phyloP scores from a whole-genome alignment of 805 yeast species.

The Wickerhamiella shivajii region DNA sequence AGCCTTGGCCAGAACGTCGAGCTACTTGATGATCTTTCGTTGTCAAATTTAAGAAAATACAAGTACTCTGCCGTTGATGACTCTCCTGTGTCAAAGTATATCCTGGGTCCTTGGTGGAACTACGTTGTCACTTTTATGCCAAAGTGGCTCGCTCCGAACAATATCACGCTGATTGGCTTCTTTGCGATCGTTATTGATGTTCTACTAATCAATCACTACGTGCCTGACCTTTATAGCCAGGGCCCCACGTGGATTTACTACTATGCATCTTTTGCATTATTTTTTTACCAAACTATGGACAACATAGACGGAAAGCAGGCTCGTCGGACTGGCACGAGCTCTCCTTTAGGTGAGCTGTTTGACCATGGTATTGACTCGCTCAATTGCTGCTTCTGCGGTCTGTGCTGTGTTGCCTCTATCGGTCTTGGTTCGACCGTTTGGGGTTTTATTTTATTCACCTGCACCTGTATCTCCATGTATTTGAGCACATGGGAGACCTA shows the following conservation, averaged over 20 bases:
- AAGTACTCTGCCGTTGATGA: constrained; percentile 46
- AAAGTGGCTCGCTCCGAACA: constrained; percentile 83
- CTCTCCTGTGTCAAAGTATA: constrained; percentile 58
- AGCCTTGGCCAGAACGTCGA: constrained; percentile 15
- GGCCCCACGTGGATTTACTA: constrained; percentile 69
- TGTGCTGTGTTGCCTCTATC: constrained; percentile 60
- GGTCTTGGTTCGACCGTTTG: constrained; percentile 61
- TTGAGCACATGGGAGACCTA: constrained; percentile 91
- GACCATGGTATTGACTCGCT: constrained; percentile 74
- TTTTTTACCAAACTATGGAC: constrained; percentile 91
- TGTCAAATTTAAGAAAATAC: constrained; percentile 17
- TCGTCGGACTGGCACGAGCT: constrained; percentile 80
- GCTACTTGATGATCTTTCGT: constrained; percentile 16
- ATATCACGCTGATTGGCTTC: constrained; percentile 73
- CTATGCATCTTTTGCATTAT: constrained; percentile 65
- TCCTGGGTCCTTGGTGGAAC: constrained; percentile 66
- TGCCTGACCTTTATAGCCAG: constrained; percentile 46
- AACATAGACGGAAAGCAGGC: constrained; percentile 97
- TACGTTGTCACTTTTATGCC: constrained; percentile 72
- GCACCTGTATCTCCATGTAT: constrained; percentile 38
- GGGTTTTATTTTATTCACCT: constrained; percentile 19
- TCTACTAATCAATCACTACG: constrained; percentile 49
- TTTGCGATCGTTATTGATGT: constrained; percentile 54
- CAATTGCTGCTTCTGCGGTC: constrained; percentile 65
- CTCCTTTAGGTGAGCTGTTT: constrained; percentile 89